phyloP scores from a whole-genome alignment of 148 eudicot genomes.

The Selenicereus undatus region DNA sequence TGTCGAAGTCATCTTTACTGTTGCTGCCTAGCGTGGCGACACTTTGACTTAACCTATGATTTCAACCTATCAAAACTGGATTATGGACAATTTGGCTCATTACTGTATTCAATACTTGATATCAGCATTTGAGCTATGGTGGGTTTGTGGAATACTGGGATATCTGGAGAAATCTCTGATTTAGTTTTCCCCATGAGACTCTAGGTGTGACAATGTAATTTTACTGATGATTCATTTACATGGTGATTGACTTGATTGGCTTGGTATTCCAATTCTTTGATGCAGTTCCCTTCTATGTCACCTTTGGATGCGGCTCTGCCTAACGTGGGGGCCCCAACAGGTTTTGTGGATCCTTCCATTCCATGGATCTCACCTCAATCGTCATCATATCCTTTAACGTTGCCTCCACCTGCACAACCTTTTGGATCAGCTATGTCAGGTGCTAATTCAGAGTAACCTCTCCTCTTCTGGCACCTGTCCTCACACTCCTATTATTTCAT shows the following conservation, averaged over 20 bases:
- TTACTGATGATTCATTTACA: background rate
- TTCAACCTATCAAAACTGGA: background rate
- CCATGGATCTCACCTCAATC: conserved; percentile 48
- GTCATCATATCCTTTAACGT: conserved; percentile 42
- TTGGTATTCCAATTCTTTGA: conserved; percentile 8
- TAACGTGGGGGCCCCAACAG: conserved; percentile 43
- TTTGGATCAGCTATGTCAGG: conserved; percentile 41
- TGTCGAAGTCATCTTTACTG: background rate
- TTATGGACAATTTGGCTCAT: background rate
- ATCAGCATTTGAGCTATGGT: background rate
- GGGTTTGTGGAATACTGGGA: too few relatives aligned
- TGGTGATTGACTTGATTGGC: background rate
- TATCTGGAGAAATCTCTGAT: background rate
- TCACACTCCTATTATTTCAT: conserved; percentile 2
- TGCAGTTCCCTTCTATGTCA: conserved; percentile 82
- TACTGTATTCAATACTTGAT: background rate
- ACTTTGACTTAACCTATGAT: background rate
- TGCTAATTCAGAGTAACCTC: conserved; percentile 6
- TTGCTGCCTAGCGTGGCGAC: background rate
- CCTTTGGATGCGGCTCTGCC: conserved; percentile 79
- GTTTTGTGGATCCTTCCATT: conserved; percentile 35
- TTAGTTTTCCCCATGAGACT: background rate
- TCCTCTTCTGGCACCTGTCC: background rate
- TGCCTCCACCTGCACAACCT: conserved; percentile 45
- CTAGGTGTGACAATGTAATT: conserved; percentile 7